Evolutionary conservation across 768 basidiomycete genomes (phyloP), one percentile per base, ranked within the genome.

Genomic region (Termitomyces sp.): DNA sequence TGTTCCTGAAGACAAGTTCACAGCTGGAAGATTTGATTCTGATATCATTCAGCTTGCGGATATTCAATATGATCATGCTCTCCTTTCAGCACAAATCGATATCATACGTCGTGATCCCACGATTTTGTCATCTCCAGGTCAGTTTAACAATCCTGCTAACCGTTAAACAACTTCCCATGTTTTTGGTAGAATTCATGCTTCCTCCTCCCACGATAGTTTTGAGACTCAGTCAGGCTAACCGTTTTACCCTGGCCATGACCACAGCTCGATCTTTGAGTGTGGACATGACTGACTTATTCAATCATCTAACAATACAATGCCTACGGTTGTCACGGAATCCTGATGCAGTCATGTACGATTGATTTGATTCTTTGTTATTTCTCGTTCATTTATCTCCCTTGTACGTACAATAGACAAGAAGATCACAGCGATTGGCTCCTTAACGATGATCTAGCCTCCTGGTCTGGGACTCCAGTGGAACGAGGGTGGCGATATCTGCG

Each of bases 401-500:
- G 44, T 20, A 28, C n/a, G 44, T 20, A 28, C n/a, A 55, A 26
- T 52, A 94, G 92, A 49, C 79, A 81, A 71, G 84, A 86, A 63
- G 84, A 89, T 55, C 82, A 80, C 3, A 84, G 85, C 1, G 85
- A 88, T 61, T 98, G 95, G 94, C 76, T 98, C 35, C 75, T 91
- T 38, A 86, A 86, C 20, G 90, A 93, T 66, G 84, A 86, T 58
- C 80, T 91, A 10, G 79, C 85, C 2, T 87, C 89, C 0, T 96
- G 96, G 88, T 81, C 88, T 20, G 95, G 95, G 4, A 81, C 88
- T 6, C 76, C 86, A 18, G 80, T 85, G 36, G 87, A 91, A 62
- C 82, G 90, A 60, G 93, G 87, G 5, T 94, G 94, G 91, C 81
- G 89, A 66, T 94, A 94, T 69, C 80, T 99, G 46, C 88, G 92